phyloP scores from a whole-genome alignment of 192 early-diverging fungal genomes.

The Backusella westeae region DNA sequence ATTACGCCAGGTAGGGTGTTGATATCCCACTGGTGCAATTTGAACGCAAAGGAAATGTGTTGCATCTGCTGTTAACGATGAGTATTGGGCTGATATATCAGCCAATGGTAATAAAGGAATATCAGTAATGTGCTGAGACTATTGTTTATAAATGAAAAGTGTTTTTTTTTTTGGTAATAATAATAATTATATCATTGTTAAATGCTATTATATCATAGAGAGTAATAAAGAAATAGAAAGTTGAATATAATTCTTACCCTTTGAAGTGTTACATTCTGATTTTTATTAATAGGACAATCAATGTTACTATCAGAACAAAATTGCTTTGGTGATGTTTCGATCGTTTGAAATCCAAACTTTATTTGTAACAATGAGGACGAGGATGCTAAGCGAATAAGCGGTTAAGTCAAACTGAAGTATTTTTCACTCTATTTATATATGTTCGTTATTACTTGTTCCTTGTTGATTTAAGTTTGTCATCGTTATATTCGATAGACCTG shows the following conservation, averaged over 20 bases:
- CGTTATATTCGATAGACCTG: not conserved
- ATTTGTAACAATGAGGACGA: not conserved
- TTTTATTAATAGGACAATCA: not conserved
- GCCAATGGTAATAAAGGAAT: conserved; percentile 25
- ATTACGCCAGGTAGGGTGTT: conserved; percentile 28
- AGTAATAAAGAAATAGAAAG: not conserved
- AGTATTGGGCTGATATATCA: conserved; percentile 23
- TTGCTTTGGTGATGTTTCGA: not conserved
- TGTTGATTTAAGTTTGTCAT: not conserved
- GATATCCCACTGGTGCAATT: conserved; percentile 33
- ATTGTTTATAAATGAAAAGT: not conserved
- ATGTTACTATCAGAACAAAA: not conserved
- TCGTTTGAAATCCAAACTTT: conserved; percentile 11
- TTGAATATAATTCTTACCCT: not conserved
- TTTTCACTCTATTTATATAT: not conserved
- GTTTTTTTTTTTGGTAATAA: not conserved
- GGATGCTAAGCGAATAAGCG: not conserved
- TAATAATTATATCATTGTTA: not conserved
- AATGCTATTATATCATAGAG: not conserved
- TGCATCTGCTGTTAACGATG: not conserved
- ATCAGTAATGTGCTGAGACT: not conserved
- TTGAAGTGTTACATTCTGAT: not conserved
- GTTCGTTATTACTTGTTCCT: conserved; percentile 9
- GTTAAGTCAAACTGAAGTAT: not conserved
- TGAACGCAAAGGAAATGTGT: conserved; percentile 13